A percentile compares a stretch with the other conserved stretches of the same genome.
phyloP scores from a whole-genome alignment of 495 filamentous ascomycete genomes.

The Neurospora sp. region DNA sequence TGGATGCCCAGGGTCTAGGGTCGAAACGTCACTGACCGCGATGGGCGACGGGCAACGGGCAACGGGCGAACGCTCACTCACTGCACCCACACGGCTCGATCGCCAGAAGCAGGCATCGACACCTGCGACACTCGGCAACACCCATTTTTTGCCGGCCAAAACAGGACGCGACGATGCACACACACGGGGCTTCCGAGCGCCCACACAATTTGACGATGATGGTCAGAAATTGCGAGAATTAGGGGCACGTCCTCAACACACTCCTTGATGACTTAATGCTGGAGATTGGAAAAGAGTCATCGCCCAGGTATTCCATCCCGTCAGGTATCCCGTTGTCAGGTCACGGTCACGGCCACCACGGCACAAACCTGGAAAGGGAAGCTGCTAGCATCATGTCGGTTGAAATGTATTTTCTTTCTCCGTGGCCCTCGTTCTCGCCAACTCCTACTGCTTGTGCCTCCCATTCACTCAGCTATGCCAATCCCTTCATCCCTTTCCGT shows the following conservation, averaged over 20 bases:
- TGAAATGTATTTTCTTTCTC: neutral
- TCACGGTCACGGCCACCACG: neutral
- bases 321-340: neutral
- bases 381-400: neutral
- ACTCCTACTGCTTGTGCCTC: neutral
- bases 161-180: neutral
- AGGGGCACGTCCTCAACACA: neutral
- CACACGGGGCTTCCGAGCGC: neutral
- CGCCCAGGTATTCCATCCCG: neutral
- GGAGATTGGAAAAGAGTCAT: neutral
- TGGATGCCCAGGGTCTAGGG: neutral
- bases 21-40: neutral
- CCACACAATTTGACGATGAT: neutral
- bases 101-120: neutral
- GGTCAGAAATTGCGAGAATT: neutral
- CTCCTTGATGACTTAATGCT: neutral
- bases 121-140: neutral
- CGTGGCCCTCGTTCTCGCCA: neutral
- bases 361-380: neutral
- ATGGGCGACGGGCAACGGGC: neutral
- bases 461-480: neutral
- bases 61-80: neutral
- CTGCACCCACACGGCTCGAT: neutral
- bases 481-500: neutral
- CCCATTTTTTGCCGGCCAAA: neutral